These are phyloP conservation scores for Colletotrichum tropicicola DNA, from an alignment of 2,329 filamentous ascomycete genomes.

Conservation along the genomic window DNA sequence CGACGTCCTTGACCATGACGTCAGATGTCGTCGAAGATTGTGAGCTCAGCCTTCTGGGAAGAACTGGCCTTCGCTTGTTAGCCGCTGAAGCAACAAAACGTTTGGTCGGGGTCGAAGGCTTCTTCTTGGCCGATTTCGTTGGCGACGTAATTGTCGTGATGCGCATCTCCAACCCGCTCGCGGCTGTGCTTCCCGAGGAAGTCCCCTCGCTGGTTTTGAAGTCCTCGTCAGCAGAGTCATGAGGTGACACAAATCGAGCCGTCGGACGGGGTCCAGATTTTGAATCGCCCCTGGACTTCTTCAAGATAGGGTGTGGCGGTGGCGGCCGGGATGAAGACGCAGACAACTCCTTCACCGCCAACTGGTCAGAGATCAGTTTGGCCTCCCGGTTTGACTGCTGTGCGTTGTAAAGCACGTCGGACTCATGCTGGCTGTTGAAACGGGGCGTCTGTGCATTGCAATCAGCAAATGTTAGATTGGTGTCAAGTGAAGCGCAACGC, in stretches of 20 bases:
- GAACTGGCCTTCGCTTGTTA: slow-evolving; percentile 54
- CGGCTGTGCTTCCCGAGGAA: slow-evolving; percentile 51
- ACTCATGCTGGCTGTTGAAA: slow-evolving; percentile 28
- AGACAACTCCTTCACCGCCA: slow-evolving; percentile 36
- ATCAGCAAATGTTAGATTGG: slow-evolving; percentile 12
- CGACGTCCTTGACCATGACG: slow-evolving; percentile 41
- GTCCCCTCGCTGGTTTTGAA: slow-evolving; percentile 42
- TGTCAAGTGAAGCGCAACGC: slow-evolving; percentile 28
- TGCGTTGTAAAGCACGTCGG: slow-evolving; percentile 22
- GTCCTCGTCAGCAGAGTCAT: slow-evolving; percentile 55
- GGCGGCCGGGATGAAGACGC: slow-evolving; percentile 57
- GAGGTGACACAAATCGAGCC: slow-evolving; percentile 67
- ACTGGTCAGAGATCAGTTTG: slow-evolving; percentile 30
- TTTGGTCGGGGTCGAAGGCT: slow-evolving; percentile 38
- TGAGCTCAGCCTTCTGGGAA: slow-evolving; percentile 57
- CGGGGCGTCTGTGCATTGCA: slow-evolving; percentile 28
- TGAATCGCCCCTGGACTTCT: slow-evolving; percentile 65
- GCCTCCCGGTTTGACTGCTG: slow-evolving; percentile 23
- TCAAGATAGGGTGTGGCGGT: slow-evolving; percentile 66
- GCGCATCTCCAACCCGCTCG: slow-evolving; percentile 41
- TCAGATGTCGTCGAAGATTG: slow-evolving; percentile 52
- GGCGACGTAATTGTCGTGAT: slow-evolving; percentile 35
- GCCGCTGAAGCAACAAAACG: slow-evolving; percentile 54
- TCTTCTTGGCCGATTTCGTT: slow-evolving; percentile 39
- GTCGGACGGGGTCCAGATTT: slow-evolving; percentile 64